Evolutionary conservation across 148 eudicot species (phyloP), one percentile per base, ranked within the genome.

Genomic region (Rhododendron vialii): DNA sequence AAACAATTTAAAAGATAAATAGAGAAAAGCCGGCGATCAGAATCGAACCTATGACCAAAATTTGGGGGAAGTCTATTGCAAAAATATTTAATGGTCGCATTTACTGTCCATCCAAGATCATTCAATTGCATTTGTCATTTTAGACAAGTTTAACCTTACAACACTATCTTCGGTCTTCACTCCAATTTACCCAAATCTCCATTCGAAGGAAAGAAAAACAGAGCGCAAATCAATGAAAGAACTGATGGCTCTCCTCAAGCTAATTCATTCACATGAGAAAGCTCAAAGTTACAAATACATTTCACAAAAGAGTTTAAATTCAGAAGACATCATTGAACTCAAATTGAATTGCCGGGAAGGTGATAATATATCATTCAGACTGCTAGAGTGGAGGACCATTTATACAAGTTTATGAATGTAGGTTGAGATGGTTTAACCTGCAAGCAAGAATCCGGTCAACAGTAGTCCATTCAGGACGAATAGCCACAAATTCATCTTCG

Each of bases 401-500:
- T 13, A 77, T 50, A 85, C 38, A 36, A 13, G 59, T 22, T 67
- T 41, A 73, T 35, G 65, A 48, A 71, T 73, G 87, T 67, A 28
- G 80, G 35, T 78, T 85, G 55, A 61, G 61, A 86, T 61, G 79
- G 84, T 73, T 43, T 81, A 79, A 97, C 99, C 98, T 97, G 98
- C 98, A 94, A 83, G 96, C 94, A 88, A 97, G 91, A 89, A 97
- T 90, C 86, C 99, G 93, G 89, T 97, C 99, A 86, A 97, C 96
- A 51, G 96, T 97, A 82, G 98, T 97, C 98, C 98, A 97, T 86
- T 97, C 99, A 43, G 98, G 94, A 69, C 98, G 95, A 88, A 97
- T 92, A 51, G 98, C 93, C 83, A 93, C 92, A 86, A 88, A 92
- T 12, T 97, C 99, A 86, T 97, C 99, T 45, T 94, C 98, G 13